phyloP scores from a whole-genome alignment of 257 asterid species.

The Solanum bukasovii region DNA sequence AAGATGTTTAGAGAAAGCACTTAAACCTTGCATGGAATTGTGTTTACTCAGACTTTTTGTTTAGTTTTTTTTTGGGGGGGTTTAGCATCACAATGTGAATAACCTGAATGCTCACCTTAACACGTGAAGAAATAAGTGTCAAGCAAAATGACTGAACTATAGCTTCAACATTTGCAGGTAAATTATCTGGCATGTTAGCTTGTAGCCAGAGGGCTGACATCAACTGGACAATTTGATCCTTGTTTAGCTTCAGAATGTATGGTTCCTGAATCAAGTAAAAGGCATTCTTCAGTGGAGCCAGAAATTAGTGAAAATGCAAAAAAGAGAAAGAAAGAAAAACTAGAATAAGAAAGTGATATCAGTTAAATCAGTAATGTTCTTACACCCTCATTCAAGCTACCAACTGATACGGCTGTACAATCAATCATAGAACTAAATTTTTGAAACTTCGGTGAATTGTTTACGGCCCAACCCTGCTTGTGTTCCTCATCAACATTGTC shows the following conservation, averaged over 20 bases:
- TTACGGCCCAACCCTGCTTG: slow-evolving; percentile 56
- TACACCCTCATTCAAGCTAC: slow-evolving; percentile 56
- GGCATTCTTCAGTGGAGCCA: background rate
- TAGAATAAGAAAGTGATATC: background rate
- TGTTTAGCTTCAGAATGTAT: slow-evolving; percentile 55
- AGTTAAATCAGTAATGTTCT: background rate
- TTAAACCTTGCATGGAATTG: background rate
- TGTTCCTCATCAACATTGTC: slow-evolving; percentile 49
- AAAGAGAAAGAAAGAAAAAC: background rate
- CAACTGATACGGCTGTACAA: slow-evolving; percentile 43
- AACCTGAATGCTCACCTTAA: slow-evolving; percentile 39
- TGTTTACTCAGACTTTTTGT: background rate
- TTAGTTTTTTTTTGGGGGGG: background rate
- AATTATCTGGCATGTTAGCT: slow-evolving; percentile 65
- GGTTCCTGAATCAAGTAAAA: slow-evolving; percentile 48
- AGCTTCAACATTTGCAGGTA: slow-evolving; percentile 86
- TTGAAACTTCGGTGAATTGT: slow-evolving; percentile 69
- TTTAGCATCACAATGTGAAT: background rate
- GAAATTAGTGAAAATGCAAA: background rate
- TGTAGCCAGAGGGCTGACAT: slow-evolving; percentile 84
- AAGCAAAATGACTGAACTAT: slow-evolving; percentile 89
- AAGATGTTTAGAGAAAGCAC: background rate
- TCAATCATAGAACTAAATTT: slow-evolving; percentile 67
- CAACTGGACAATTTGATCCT: slow-evolving; percentile 82
- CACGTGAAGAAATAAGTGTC: slow-evolving; percentile 49